Base-by-base conservation (phyloP, 768 basidiomycete genomes). In the Boletellus ananiceps region DNA sequence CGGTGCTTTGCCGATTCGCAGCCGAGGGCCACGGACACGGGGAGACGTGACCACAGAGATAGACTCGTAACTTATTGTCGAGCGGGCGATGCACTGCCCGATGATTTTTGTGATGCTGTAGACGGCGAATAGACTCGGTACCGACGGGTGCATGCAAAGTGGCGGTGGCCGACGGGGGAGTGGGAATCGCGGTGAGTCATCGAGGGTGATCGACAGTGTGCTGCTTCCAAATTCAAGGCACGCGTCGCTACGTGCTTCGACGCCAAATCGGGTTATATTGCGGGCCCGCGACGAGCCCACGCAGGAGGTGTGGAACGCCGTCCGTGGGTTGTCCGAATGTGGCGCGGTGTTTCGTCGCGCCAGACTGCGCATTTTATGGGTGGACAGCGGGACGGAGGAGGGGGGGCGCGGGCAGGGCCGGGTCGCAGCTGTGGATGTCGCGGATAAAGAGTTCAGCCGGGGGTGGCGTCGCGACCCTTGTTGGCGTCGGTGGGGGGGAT, bases 1-100 rank as follows among this genome's bases (percentile, higher is more conserved):
- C 64, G 40, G 72, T 72, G 31, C 73, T 90, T 9, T 65, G 67
- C 29, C 69, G 58, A 46, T 84, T 79, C 65, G 79, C 76, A 19
- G 68, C 61, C 15, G 69, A 69, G 51, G 73, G 70, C 18, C 59
- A 71, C 50, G 73, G 73, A 55, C 61, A 71, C 43, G 69, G 60
- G 53, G 49, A 14, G 33, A 7, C 18, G 23, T 25, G 23, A 25
- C 5, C 5, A 25, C 4, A 25, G 23, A 25, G 52, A 47, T 57
- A 23, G 44, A 19, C 31, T 6, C 27, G 57, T 62, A 57, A 52
- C 23, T 53, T 51, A 49, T 38, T 9, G 29, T 29, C 7, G 29
- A 29, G 29, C 29, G 29, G 29, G 11, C 4, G 23, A 25, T 7
- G 23, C 29, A 29, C 29, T 11, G 29, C 29, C 29, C 29, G 29